Evolutionary conservation across 805 yeast genomes (phyloP).

Genomic region (Candida xyloterini): DNA sequence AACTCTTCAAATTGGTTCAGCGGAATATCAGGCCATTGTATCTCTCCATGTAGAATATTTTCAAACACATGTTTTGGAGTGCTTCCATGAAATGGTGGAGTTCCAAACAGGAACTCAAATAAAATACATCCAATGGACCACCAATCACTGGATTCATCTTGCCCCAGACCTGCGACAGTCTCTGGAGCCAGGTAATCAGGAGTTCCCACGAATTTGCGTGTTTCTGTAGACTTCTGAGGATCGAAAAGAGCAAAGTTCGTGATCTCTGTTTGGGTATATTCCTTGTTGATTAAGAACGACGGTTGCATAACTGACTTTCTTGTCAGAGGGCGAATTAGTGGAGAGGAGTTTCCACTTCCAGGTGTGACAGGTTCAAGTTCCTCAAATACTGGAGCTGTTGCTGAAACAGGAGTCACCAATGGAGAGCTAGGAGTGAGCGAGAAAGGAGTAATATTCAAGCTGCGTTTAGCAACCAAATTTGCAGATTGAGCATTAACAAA

Average conservation of each 20-base stretch:
- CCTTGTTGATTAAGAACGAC: conserved; percentile 52
- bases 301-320: conserved; percentile 53
- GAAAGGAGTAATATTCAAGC: conserved; percentile 26
- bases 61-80: conserved; percentile 79
- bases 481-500: conserved; percentile 16
- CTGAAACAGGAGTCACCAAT: conserved; percentile 19
- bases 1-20: conserved; percentile 49
- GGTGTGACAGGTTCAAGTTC: conserved; percentile 20
- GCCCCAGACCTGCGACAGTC: conserved; percentile 80
- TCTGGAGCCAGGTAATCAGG: conserved; percentile 98
- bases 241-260: conserved; percentile 66
- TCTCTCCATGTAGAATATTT: conserved; percentile 68
- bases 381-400: conserved; percentile 15
- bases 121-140: conserved; percentile 97
- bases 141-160: conserved; percentile 91
- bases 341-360: conserved; percentile 42
- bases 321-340: conserved; percentile 45
- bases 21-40: conserved; percentile 79
- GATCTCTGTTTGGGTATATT: conserved; percentile 35
- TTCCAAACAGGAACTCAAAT: conserved; percentile 88
- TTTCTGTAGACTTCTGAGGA: conserved; percentile 48
- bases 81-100: conserved; percentile 88
- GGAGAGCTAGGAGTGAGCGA: conserved; percentile 28
- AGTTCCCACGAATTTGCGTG: conserved; percentile 84
- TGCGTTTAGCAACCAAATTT: conserved; percentile 14